These are phyloP conservation scores for Penicillium bialowiezense DNA, from an alignment of 495 filamentous ascomycete genomes.

Conservation along the genomic window DNA sequence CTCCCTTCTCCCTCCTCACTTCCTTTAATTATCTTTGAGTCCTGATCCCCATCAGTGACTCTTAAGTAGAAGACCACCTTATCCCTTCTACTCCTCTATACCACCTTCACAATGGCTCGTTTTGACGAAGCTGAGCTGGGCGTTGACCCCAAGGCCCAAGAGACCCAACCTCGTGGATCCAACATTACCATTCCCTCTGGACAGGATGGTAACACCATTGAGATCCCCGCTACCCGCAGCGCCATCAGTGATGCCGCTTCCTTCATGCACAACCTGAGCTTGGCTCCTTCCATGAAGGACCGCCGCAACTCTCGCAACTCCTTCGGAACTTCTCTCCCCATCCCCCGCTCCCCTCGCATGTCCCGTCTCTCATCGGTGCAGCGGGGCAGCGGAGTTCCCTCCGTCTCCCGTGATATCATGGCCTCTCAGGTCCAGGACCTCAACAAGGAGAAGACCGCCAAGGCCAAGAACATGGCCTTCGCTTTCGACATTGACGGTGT, in stretches of 20 bases:
- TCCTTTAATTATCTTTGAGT: neutral
- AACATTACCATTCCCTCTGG: constrained; percentile 50
- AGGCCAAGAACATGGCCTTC: constrained; percentile 73
- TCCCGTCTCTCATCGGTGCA: constrained; percentile 61
- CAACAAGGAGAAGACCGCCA: constrained; percentile 61
- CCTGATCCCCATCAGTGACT: constrained; percentile 6
- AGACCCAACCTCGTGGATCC: constrained; percentile 15
- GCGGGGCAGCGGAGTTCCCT: constrained; percentile 33
- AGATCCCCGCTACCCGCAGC: constrained; percentile 69
- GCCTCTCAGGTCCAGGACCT: constrained; percentile 72
- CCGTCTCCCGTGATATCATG: constrained; percentile 64
- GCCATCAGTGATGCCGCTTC: constrained; percentile 65
- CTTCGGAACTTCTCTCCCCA: constrained; percentile 73
- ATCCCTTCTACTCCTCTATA: constrained; percentile 4
- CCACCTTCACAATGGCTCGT: constrained; percentile 54
- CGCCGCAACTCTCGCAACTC: constrained; percentile 73
- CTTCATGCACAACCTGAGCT: constrained; percentile 72
- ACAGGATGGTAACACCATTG: constrained; percentile 52
- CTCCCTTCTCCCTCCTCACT: constrained; percentile 1
- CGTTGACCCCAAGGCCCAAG: constrained; percentile 32
- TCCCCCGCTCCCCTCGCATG: constrained; percentile 67
- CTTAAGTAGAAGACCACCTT: constrained; percentile 4
- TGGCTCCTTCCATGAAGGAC: constrained; percentile 63
- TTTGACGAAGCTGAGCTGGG: constrained; percentile 59
- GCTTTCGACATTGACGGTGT: constrained; percentile 95